Evolutionary conservation across 495 filamentous ascomycete species (phyloP).

Genomic region (Xanthoparmelia taractica): DNA sequence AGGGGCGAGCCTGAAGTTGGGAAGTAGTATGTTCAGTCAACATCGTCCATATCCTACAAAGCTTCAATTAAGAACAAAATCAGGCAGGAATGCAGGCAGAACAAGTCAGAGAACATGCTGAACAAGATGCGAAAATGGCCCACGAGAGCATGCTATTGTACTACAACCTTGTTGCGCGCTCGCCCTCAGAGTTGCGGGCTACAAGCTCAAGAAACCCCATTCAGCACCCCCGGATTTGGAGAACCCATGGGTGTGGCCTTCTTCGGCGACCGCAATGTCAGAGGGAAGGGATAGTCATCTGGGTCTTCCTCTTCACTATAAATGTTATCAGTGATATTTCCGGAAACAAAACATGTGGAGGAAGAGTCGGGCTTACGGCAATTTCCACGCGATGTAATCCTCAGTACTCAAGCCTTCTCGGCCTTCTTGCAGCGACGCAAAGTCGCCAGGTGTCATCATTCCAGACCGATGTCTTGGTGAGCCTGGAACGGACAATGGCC

Average conservation of each 20-base stretch:
- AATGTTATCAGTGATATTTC: conserved; percentile 23
- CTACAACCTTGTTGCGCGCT: background rate
- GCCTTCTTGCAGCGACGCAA: conserved; percentile 90
- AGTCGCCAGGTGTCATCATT: conserved; percentile 99
- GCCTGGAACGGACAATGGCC: conserved; percentile 87
- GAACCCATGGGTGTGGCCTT: conserved; percentile 23
- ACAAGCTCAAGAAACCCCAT: conserved; percentile 21
- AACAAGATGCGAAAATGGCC: background rate
- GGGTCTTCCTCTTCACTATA: conserved; percentile 87
- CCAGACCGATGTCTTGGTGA: conserved; percentile 84
- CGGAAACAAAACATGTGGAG: background rate
- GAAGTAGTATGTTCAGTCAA: background rate
- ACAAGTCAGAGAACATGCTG: background rate
- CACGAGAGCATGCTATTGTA: background rate
- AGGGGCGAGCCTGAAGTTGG: background rate
- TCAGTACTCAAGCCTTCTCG: conserved; percentile 90
- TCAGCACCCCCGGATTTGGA: conserved; percentile 18
- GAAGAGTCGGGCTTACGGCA: conserved; percentile 64
- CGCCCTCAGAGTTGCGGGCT: background rate
- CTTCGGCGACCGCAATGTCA: conserved; percentile 60
- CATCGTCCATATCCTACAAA: conserved; percentile 4
- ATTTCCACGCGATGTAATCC: conserved; percentile 95
- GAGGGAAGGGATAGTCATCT: conserved; percentile 87
- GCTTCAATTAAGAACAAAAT: background rate
- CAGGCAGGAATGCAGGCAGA: background rate